Evolutionary conservation across 2,329 filamentous ascomycete genomes (phyloP).

Genomic region (Diaporthe destruens): DNA sequence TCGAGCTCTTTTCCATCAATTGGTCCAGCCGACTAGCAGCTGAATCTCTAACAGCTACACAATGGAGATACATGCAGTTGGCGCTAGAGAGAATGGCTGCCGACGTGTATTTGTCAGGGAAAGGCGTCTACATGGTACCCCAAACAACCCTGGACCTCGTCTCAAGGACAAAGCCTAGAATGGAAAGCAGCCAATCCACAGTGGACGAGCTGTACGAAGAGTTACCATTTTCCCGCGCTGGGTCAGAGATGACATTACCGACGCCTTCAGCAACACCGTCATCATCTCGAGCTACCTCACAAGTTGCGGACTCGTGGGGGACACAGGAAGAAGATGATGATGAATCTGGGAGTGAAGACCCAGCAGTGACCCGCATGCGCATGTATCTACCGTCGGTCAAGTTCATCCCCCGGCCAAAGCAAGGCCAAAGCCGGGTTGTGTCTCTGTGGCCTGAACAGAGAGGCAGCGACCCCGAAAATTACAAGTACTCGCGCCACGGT

Average conservation of each 20-base stretch:
- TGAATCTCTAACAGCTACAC: conserved; percentile 32
- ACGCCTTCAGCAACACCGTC: conserved; percentile 40
- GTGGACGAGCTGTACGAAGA: background rate
- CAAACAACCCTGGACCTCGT: conserved; percentile 28
- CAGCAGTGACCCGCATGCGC: conserved; percentile 51
- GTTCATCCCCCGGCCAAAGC: conserved; percentile 45
- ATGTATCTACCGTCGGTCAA: conserved; percentile 51
- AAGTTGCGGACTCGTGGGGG: conserved; percentile 22
- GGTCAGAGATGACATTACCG: conserved; percentile 29
- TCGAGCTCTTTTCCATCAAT: conserved; percentile 38
- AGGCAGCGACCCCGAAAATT: conserved; percentile 51
- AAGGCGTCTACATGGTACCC: conserved; percentile 28
- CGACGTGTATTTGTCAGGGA: conserved; percentile 39
- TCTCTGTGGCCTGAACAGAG: conserved; percentile 52
- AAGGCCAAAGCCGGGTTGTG: conserved; percentile 47
- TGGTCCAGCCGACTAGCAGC: conserved; percentile 38
- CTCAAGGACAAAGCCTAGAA: background rate
- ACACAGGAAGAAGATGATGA: background rate
- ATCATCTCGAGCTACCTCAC: conserved; percentile 39
- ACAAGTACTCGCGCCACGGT: conserved; percentile 46
- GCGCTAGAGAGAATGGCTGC: conserved; percentile 39
- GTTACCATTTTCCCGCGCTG: conserved; percentile 7
- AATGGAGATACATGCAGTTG: conserved; percentile 38
- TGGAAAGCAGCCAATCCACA: background rate
- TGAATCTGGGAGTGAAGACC: conserved; percentile 44